These are phyloP conservation scores for Parachaetomium inaequale DNA, from an alignment of 495 filamentous ascomycete species.

Conservation along the genomic window DNA sequence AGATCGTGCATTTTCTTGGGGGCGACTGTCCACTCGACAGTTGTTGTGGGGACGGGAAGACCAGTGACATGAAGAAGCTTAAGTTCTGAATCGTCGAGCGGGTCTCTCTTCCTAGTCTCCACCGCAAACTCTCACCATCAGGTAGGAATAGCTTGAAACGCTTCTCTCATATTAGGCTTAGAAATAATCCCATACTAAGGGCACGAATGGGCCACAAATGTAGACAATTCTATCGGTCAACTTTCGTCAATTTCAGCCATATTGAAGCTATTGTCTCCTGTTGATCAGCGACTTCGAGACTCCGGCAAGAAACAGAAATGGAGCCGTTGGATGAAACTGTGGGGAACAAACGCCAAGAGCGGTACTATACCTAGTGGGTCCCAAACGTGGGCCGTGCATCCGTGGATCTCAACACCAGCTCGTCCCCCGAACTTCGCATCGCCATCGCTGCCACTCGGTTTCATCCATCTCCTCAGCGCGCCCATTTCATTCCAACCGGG, in stretches of 20 bases:
- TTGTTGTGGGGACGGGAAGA: too few relatives aligned
- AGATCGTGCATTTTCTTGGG: slow-evolving; percentile 27
- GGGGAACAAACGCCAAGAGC: neutral
- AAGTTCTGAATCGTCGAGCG: too few relatives aligned
- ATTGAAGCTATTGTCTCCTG: neutral
- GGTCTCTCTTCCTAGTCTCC: too few relatives aligned
- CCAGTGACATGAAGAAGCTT: too few relatives aligned
- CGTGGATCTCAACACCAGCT: neutral
- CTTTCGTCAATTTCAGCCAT: too few relatives aligned
- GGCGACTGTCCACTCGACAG: neutral
- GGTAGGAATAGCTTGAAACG: neutral
- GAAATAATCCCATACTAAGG: neutral
- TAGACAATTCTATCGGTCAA: neutral
- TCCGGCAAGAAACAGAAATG: neutral
- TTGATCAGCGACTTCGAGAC: neutral
- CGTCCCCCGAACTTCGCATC: neutral
- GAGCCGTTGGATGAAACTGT: neutral
- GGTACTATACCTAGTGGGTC: neutral
- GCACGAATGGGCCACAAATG: neutral
- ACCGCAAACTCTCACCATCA: neutral
- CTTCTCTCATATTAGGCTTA: neutral
- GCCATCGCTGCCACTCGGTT: neutral
- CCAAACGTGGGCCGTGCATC: neutral
- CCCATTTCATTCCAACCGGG: neutral
- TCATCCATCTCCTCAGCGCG: neutral